Percentiles rank a stretch among this genome's conserved stretches.
Evolutionary conservation across 257 asterid species (phyloP).

Genomic region (Solanum dulcamara): DNA sequence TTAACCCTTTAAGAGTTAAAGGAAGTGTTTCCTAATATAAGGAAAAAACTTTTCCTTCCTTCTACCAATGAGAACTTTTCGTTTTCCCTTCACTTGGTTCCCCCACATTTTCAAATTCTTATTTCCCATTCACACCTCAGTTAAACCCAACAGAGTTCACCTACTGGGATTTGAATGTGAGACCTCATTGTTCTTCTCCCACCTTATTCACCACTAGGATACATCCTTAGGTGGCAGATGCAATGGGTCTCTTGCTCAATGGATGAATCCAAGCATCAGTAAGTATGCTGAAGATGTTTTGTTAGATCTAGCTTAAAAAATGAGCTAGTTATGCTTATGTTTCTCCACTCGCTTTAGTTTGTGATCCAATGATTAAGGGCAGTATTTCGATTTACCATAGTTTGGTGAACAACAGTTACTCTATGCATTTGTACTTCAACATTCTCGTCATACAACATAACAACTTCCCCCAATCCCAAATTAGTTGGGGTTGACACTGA

Average conservation of each 20-base stretch:
- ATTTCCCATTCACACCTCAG: too few relatives aligned
- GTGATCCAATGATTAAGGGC: neutral
- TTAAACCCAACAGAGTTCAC: too few relatives aligned
- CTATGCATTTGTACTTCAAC: neutral
- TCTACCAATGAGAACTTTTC: too few relatives aligned
- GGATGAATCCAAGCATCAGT: neutral
- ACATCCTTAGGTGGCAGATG: neutral
- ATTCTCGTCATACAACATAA: neutral
- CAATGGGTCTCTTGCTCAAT: neutral
- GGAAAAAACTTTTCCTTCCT: too few relatives aligned
- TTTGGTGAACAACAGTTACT: neutral
- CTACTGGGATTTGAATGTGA: neutral
- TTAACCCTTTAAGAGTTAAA: too few relatives aligned
- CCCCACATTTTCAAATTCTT: too few relatives aligned
- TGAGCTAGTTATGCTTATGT: neutral
- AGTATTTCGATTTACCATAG: neutral
- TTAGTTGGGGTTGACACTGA: neutral
- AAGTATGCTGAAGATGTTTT: neutral
- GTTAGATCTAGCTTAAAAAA: neutral
- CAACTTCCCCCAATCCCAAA: neutral
- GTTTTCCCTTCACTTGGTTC: too few relatives aligned
- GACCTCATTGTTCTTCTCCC: neutral
- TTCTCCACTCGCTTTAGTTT: neutral
- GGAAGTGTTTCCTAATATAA: too few relatives aligned
- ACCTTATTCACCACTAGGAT: neutral